A percentile compares a stretch with the other conserved stretches of the same genome.
phyloP scores from a whole-genome alignment of 2,329 filamentous ascomycete genomes.

The Epichloe sylvatica region DNA sequence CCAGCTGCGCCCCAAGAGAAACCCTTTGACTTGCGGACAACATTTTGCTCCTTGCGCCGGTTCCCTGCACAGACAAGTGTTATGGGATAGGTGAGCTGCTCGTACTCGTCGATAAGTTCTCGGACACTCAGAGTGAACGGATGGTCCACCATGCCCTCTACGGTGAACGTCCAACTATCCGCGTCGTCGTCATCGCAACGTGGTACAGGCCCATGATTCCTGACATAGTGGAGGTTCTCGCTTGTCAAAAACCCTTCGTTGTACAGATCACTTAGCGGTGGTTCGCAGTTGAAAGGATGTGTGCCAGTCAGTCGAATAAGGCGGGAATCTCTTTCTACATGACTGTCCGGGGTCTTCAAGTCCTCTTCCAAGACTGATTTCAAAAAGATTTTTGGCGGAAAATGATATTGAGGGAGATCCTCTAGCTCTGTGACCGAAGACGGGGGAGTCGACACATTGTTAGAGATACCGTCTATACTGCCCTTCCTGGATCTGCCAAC shows the following conservation, averaged over 20 bases:
- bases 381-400: slow-evolving; percentile 52
- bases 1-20: slow-evolving; percentile 91
- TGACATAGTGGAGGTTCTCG: slow-evolving; percentile 78
- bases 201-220: slow-evolving; percentile 79
- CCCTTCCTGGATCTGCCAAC: slow-evolving; percentile 22
- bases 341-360: slow-evolving; percentile 66
- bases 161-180: slow-evolving; percentile 64
- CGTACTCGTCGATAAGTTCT: slow-evolving; percentile 58
- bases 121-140: slow-evolving; percentile 59
- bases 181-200: slow-evolving; percentile 57
- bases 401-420: slow-evolving; percentile 32
- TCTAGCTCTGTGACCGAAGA: background rate
- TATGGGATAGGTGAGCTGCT: slow-evolving; percentile 73
- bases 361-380: slow-evolving; percentile 59
- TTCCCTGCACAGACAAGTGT: slow-evolving; percentile 90
- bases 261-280: slow-evolving; percentile 65
- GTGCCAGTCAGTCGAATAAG: slow-evolving; percentile 77
- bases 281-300: slow-evolving; percentile 84
- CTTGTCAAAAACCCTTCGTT: slow-evolving; percentile 74
- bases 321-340: slow-evolving; percentile 66
- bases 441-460: background rate
- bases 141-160: slow-evolving; percentile 72
- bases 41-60: slow-evolving; percentile 81
- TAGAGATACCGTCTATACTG: slow-evolving; percentile 15
- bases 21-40: slow-evolving; percentile 78